Conservation (phyloP, 2,329 filamentous ascomycete species). For the Zalaria obscura region DNA sequence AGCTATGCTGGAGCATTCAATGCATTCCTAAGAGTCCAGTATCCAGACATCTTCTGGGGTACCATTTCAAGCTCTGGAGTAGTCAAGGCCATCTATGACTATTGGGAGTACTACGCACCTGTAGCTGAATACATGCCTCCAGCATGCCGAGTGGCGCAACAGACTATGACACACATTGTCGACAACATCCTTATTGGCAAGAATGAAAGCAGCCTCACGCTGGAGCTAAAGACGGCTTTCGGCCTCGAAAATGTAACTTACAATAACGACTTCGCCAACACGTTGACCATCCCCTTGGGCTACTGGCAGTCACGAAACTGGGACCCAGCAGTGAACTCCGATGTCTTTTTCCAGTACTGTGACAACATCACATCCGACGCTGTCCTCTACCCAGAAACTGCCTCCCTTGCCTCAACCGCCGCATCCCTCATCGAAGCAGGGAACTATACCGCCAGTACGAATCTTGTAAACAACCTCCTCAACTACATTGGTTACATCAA, state of each 20-base stretch:
- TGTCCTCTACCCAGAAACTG: conserved; percentile 28
- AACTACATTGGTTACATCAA: conserved; percentile 45
- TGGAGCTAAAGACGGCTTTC: conserved; percentile 39
- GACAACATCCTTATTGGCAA: conserved; percentile 42
- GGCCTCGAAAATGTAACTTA: conserved; percentile 35
- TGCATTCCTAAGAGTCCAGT: conserved; percentile 60
- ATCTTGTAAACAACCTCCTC: conserved; percentile 36
- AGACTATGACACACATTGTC: conserved; percentile 44
- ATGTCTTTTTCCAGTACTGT: conserved; percentile 39
- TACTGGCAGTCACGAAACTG: conserved; percentile 44
- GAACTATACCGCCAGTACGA: conserved; percentile 28
- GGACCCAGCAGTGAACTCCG: conserved; percentile 40
- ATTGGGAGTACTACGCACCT: conserved; percentile 53
- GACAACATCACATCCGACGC: conserved; percentile 36
- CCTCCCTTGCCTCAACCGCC: conserved; percentile 23
- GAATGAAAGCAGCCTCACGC: conserved; percentile 25
- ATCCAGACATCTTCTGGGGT: conserved; percentile 67
- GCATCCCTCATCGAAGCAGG: conserved; percentile 31
- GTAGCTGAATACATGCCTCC: conserved; percentile 41
- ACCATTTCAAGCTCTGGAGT: conserved; percentile 72
- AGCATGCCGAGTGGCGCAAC: conserved; percentile 50
- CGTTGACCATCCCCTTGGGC: conserved; percentile 25
- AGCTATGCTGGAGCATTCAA: conserved; percentile 73
- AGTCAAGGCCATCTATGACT: conserved; percentile 63
- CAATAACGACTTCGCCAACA: conserved; percentile 38